Evolutionary conservation across 192 early-diverging fungal species (phyloP), one percentile per base, ranked within the genome.

Genomic region (Linnemannia exigua): DNA sequence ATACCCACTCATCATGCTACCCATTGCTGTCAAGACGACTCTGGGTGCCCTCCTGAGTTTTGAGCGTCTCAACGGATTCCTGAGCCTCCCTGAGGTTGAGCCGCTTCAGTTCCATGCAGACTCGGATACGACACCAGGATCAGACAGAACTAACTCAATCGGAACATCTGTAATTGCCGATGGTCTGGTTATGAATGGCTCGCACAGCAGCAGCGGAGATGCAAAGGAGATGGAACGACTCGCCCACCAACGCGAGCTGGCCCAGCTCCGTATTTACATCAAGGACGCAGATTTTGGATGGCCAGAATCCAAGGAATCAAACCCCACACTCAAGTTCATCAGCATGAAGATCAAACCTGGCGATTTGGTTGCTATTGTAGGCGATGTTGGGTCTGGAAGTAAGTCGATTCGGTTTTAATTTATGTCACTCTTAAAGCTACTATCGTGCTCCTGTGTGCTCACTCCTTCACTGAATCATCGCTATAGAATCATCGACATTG

Each of bases 1-100:
- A 75, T 94, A 95, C 86, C 94, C 94, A 15, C 83, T 95, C 33
- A 80, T 94, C 35, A 88, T 94, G 76, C 83, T 95, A 17, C 94
- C 94, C 20, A 87, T 89, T 41, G 92, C 94, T 19, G 91, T 94
- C 25, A 82, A 91, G 51, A 92, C 89, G 7, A 90, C 89, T 5
- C 66, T 89, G 37, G 93, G 93, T 41, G 92, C 91, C 12, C 41
- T 90, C 12, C 84, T 90, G 22, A 91, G 94, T 36, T 80, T 95
- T 58, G 82, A 91, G 68, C 83, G 88, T 14, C 88, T 95, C 36
- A 87, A 94, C 70, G 88, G 88, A 31, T 95, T 93, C 77, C 88
- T 95, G 58, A 58, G 82, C 35, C 87, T 91, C 11, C 90, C 93
- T 12, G 94, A 95, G 76, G 86, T 95, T 2, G 93, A 93, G 46